Evolutionary conservation across 805 yeast species (phyloP).

Genomic region (Ogataea pilisensis): DNA sequence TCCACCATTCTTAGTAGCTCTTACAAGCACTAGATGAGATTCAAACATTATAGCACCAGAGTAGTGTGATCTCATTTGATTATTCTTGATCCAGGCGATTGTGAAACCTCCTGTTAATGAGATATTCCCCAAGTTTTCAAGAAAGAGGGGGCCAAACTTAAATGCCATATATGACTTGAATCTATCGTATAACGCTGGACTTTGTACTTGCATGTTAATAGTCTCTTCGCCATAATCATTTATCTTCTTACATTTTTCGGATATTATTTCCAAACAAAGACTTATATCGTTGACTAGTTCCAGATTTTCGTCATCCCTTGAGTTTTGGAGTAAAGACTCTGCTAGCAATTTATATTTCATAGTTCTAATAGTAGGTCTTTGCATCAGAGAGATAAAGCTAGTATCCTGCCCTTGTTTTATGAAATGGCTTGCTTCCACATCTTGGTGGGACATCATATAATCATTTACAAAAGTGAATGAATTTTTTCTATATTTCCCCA

Average conservation of each 20-base stretch:
- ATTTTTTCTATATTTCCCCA: slow-evolving; percentile 24
- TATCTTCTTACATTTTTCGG: slow-evolving; percentile 18
- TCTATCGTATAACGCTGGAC: slow-evolving; percentile 13
- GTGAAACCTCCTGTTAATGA: slow-evolving; percentile 40
- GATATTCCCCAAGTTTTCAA: slow-evolving; percentile 45
- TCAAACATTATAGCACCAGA: slow-evolving; percentile 44
- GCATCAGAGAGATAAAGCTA: slow-evolving; percentile 49
- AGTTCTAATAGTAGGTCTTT: slow-evolving; percentile 49
- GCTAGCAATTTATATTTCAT: slow-evolving; percentile 48
- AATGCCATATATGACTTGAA: slow-evolving; percentile 8
- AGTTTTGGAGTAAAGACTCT: slow-evolving; percentile 35
- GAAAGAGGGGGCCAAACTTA: slow-evolving; percentile 20
- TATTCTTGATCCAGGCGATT: slow-evolving; percentile 36
- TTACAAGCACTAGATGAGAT: slow-evolving; percentile 40
- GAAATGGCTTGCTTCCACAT: slow-evolving; percentile 24
- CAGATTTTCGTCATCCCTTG: slow-evolving; percentile 18
- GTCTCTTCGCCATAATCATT: slow-evolving; percentile 22
- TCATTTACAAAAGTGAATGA: slow-evolving; percentile 16
- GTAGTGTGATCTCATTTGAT: slow-evolving; percentile 11
- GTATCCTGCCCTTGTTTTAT: slow-evolving; percentile 44
- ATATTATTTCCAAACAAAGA: slow-evolving; percentile 25
- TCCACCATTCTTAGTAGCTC: slow-evolving; percentile 17
- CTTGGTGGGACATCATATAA: slow-evolving; percentile 25
- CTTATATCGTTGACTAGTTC: slow-evolving; percentile 20
- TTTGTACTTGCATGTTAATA: slow-evolving; percentile 15